Evolutionary conservation across 1,139 yeast species (phyloP).

Genomic region (Pichia norvegensis): DNA sequence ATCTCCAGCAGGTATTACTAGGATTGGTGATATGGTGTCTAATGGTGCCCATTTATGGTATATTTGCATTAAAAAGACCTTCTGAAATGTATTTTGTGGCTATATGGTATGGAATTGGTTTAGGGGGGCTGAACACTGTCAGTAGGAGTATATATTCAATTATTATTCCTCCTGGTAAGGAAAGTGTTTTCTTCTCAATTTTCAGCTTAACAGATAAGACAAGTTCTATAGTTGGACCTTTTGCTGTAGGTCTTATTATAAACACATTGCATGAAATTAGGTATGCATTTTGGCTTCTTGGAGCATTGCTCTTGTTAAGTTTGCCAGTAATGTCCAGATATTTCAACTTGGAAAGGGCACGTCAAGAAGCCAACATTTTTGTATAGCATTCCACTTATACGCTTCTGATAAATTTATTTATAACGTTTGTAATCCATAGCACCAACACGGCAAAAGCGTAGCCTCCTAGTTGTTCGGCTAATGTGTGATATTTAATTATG

Average conservation of each 20-base stretch:
- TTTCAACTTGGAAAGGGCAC: constrained; percentile 52
- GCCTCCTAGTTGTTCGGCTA: constrained; percentile 66
- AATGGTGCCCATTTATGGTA: constrained; percentile 59
- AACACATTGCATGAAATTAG: constrained; percentile 63
- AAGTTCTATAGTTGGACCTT: constrained; percentile 61
- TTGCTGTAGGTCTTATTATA: constrained; percentile 55
- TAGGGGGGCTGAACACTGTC: constrained; percentile 61
- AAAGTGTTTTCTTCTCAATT: constrained; percentile 60
- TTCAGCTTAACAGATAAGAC: constrained; percentile 71
- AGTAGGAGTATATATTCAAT: constrained; percentile 57
- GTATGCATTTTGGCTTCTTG: constrained; percentile 55
- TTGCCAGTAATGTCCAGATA: constrained; percentile 40
- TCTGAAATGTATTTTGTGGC: constrained; percentile 60
- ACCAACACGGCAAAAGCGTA: constrained; percentile 41
- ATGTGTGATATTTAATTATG: constrained; percentile 74
- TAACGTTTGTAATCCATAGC: constrained; percentile 3
- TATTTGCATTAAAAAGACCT: constrained; percentile 41
- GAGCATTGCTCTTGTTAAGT: constrained; percentile 42
- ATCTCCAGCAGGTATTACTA: constrained; percentile 42
- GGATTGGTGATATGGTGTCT: constrained; percentile 51
- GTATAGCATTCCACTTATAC: not conserved
- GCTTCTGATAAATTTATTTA: not conserved
- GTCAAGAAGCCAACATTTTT: constrained; percentile 33
- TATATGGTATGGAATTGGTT: constrained; percentile 60
- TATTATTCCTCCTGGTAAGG: constrained; percentile 62